Conservation (phyloP, 768 basidiomycete genomes). For the Russula sp. region DNA sequence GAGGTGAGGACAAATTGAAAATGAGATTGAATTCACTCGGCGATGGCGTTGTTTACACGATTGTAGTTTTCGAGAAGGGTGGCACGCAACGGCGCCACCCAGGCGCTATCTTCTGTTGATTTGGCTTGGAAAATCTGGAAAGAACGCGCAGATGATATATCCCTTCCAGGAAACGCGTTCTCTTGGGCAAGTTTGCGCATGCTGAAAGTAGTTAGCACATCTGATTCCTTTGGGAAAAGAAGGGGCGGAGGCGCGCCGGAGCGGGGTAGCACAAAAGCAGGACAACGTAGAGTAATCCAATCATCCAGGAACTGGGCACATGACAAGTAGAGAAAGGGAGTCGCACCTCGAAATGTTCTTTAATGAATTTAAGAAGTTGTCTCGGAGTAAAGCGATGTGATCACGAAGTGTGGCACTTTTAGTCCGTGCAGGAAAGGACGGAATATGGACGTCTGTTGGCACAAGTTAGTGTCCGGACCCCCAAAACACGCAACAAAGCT, state of each 20-base stretch:
- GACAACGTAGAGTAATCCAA: not conserved
- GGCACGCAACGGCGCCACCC: conserved; percentile 28
- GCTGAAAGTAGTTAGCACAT: conserved; percentile 23
- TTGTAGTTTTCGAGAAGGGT: conserved; percentile 28
- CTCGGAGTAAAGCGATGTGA: conserved; percentile 14
- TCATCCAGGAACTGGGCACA: conserved; percentile 20
- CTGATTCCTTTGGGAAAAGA: not conserved
- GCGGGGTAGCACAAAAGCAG: conserved; percentile 7
- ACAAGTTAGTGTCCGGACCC: conserved; percentile 1
- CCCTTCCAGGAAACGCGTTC: conserved; percentile 17
- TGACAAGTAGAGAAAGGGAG: conserved; percentile 9
- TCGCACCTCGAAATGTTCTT: conserved; percentile 27
- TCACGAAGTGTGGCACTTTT: conserved; percentile 20
- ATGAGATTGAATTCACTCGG: conserved; percentile 17
- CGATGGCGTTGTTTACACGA: conserved; percentile 28
- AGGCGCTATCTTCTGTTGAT: conserved; percentile 24
- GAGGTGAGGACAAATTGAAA: no score
- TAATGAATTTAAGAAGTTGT: conserved; percentile 20
- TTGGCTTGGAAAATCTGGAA: conserved; percentile 26
- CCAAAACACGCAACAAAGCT: not conserved
- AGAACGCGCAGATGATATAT: conserved; percentile 19
- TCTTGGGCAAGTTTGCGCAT: conserved; percentile 28
- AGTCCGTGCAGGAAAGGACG: conserved; percentile 16
- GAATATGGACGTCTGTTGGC: conserved; percentile 25
- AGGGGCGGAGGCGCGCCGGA: not conserved